Conservation (phyloP, 345 rosid species). For the Dipteronia sinensis region DNA sequence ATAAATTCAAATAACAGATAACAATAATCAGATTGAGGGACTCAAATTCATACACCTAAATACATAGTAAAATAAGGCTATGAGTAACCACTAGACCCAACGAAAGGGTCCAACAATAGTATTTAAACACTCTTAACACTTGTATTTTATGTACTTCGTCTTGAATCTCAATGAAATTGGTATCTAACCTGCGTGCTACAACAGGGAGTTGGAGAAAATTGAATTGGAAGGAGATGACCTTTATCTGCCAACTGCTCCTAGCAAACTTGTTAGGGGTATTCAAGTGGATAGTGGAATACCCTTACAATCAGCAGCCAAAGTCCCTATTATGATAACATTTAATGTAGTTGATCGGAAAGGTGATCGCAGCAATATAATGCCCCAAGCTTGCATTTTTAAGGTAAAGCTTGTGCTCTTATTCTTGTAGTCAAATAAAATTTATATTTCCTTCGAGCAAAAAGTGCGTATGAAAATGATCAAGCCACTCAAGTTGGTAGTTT, state of each 20-base stretch:
- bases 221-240: conserved; percentile 85
- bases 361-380: conserved; percentile 56
- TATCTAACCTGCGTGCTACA: conserved; percentile 19
- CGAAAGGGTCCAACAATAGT: not conserved
- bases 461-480: conserved; percentile 1
- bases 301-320: conserved; percentile 96
- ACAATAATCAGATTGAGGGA: not conserved
- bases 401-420: conserved; percentile 30
- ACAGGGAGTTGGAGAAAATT: conserved; percentile 94
- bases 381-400: conserved; percentile 99
- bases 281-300: conserved; percentile 97
- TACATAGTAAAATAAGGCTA: not conserved
- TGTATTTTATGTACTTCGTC: not conserved
- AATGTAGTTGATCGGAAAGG: conserved; percentile 88
- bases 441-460: not conserved
- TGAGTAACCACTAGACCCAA: not conserved
- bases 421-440: not conserved
- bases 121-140: not conserved
- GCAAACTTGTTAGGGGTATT: conserved; percentile 86
- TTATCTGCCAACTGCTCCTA: conserved; percentile 94
- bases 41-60: not conserved
- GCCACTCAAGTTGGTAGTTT: not conserved
- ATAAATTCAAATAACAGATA: not conserved
- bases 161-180: conserved; percentile 6
- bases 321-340: conserved; percentile 94